phyloP scores from a whole-genome alignment of 2,329 filamentous ascomycete species.

The Pseudogymnoascus sp. region DNA sequence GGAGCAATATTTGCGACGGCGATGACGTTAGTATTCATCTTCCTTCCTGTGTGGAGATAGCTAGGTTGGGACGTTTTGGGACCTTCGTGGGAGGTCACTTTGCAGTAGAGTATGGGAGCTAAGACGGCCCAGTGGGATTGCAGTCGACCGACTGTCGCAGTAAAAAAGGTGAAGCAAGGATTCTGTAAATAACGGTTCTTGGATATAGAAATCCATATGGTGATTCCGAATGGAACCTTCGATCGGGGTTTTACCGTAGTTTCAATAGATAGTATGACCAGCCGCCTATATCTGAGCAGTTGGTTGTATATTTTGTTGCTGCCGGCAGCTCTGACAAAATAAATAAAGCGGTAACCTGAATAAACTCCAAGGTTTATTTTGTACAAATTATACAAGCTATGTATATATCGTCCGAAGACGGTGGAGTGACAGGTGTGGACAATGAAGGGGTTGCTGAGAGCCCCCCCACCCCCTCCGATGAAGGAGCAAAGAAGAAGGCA shows the following conservation, averaged over 20 bases:
- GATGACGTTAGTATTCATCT: conserved; percentile 14
- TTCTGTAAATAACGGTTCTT: neutral
- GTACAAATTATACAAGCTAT: neutral
- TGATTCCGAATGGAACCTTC: neutral
- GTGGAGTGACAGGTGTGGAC: neutral
- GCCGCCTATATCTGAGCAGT: neutral
- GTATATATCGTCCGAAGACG: neutral
- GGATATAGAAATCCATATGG: neutral
- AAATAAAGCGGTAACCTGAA: neutral
- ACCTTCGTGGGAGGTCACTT: too few species aligned
- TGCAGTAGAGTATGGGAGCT: neutral
- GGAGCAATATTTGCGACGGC: neutral
- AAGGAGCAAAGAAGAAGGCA: neutral
- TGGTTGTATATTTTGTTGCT: neutral
- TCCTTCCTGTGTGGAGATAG: neutral
- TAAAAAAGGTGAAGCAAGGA: neutral
- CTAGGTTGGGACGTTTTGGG: neutral
- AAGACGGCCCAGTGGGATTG: neutral
- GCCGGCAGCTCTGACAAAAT: neutral
- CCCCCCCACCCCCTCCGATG: neutral
- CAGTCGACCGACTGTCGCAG: neutral
- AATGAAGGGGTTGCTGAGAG: neutral
- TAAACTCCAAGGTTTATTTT: neutral
- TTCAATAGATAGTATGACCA: neutral
- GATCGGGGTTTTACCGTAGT: neutral